Conservation (phyloP, 345 rosid species). For the Pugionium cornutum region DNA sequence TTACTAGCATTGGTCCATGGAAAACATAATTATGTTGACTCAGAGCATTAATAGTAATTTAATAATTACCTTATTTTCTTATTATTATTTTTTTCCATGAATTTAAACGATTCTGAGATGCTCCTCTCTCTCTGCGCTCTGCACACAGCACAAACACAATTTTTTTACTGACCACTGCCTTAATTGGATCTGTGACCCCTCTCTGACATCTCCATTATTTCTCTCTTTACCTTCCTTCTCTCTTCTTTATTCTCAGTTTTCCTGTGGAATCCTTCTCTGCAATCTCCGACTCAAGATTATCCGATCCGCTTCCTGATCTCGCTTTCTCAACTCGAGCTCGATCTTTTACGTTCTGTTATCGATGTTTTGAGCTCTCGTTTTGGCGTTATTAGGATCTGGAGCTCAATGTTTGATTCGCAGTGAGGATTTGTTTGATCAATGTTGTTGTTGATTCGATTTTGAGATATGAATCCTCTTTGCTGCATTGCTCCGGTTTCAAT, state of each 20-base stretch:
- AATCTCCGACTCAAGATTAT: slow-evolving; percentile 20
- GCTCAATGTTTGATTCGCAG: slow-evolving; percentile 1
- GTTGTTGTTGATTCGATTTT: slow-evolving; percentile 25
- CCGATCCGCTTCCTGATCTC: slow-evolving; percentile 33
- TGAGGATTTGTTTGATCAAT: background rate
- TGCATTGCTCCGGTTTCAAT: slow-evolving; percentile 99
- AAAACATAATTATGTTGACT: slow-evolving; percentile 35
- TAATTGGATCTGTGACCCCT: slow-evolving; percentile 56
- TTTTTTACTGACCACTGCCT: slow-evolving; percentile 53
- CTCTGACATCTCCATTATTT: slow-evolving; percentile 42
- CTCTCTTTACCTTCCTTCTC: slow-evolving; percentile 22
- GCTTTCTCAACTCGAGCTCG: slow-evolving; percentile 12
- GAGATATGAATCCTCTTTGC: slow-evolving; percentile 86
- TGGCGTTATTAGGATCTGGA: slow-evolving; percentile 2
- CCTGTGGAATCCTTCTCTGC: background rate
- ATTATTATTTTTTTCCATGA: background rate
- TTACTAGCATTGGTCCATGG: slow-evolving; percentile 26
- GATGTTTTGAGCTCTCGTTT: background rate
- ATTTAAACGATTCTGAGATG: slow-evolving; percentile 36
- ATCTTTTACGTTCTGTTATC: slow-evolving; percentile 4
- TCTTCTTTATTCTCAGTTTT: background rate
- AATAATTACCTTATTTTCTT: slow-evolving; percentile 24
- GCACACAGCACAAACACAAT: slow-evolving; percentile 48
- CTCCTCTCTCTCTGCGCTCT: slow-evolving; percentile 34
- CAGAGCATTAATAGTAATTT: slow-evolving; percentile 37